Base-by-base conservation (phyloP, 805 yeast genomes). In the Isabelozyma gotoi region DNA sequence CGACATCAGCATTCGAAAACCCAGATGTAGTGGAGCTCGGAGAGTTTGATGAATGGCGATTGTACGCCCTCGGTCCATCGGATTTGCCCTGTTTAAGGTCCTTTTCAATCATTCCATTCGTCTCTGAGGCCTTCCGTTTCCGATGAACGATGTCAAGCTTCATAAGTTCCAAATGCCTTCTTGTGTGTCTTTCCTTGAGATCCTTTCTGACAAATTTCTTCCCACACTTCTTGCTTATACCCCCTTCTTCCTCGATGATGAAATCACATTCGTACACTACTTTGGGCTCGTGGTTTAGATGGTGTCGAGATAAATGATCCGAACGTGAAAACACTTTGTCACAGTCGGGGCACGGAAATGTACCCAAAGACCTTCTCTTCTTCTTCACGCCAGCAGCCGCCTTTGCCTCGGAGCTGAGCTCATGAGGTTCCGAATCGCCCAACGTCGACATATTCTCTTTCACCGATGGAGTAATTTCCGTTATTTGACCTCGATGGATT, bases 171-270 rank as follows among this genome's bases (percentile, higher is more conserved):
- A 53, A 43, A 45, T 68, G 74, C 18, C 74, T 46, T 42, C 55
- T 59, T 16, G 50, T 48, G 45, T 72, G 76, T 24, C 76, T 45
- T 33, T 71, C 76, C 19, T 73, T 66, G 36, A 83, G 61, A 55
- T 83, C 89, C 43, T 71, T 74, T 33, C 89, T 62, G 0, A 83
- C 88, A 66, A 83, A 83, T 0, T 83, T 77, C 57, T 80, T 81
- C 1, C 71, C 67, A 56, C 89, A 83, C 3, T 65, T 63, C 8
- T 73, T 65, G 59, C 69, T 69, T 19, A 43, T 47, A 3, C 73
- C 73, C 15, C 57, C 62, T 21, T 51, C 55, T 33, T 55, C 78
- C 69, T 49, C 82, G 43, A 65, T 66, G 57, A 50, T 62, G 46
- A 55, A 81, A 73, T 60, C 85, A 56, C 89, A 83, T 19, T 66